phyloP scores from a whole-genome alignment of 345 rosid genomes.

The Ricinus communis region DNA sequence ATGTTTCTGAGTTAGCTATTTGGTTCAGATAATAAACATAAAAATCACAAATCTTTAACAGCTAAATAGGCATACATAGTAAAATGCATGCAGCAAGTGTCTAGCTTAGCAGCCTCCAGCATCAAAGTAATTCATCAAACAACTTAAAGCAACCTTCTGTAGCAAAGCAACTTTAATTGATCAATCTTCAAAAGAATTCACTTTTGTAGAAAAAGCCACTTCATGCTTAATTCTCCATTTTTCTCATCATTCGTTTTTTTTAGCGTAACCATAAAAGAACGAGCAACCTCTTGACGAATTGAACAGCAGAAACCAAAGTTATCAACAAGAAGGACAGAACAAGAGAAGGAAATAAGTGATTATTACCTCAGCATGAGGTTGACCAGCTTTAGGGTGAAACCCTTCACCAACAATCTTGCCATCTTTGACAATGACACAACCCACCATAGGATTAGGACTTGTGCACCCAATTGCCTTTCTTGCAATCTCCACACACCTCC shows the following conservation, averaged over 20 bases:
- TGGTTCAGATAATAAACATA: too few species aligned
- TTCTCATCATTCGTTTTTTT: not conserved
- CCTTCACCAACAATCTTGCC: conserved; percentile 88
- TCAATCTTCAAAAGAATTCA: too few species aligned
- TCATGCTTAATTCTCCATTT: not conserved
- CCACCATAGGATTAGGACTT: conserved; percentile 96
- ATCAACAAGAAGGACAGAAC: not conserved
- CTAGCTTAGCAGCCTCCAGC: too few species aligned
- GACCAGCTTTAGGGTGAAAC: conserved; percentile 94
- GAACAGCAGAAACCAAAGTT: not conserved
- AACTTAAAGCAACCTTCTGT: too few species aligned
- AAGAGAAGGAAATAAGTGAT: conserved; percentile 4
- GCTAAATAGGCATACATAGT: too few species aligned
- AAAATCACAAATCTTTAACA: too few species aligned
- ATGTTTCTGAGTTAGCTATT: too few species aligned
- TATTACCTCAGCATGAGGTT: conserved; percentile 97
- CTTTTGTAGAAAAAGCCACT: too few species aligned
- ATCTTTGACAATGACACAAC: conserved; percentile 87
- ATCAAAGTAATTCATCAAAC: too few species aligned
- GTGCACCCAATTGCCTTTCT: conserved; percentile 73
- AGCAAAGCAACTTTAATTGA: too few species aligned
- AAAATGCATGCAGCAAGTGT: too few species aligned
- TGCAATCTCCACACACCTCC: conserved; percentile 77
- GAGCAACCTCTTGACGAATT: not conserved
- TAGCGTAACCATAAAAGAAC: not conserved